Evolutionary conservation across 108 stramenopile species (phyloP).

Genomic region (Skeletonema tropicum): DNA sequence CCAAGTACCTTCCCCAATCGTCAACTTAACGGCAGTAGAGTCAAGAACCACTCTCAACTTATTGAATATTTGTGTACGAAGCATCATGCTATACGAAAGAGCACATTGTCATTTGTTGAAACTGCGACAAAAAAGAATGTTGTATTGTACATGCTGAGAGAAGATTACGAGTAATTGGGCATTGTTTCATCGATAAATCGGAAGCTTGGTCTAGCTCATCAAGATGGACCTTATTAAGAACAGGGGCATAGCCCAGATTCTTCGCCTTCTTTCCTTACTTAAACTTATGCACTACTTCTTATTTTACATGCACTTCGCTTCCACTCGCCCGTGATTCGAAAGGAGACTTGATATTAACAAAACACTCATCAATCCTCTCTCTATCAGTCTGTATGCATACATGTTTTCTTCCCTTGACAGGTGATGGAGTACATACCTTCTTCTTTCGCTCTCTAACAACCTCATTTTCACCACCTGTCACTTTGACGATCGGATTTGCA

Average conservation of each 20-base stretch:
- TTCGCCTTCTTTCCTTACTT: too few species aligned
- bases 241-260: too few species aligned
- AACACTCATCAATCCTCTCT: background rate
- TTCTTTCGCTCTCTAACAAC: slow-evolving; percentile 2
- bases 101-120: slow-evolving; percentile 51
- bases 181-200: background rate
- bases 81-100: slow-evolving; percentile 31
- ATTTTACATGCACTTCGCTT: background rate
- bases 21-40: slow-evolving; percentile 39
- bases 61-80: slow-evolving; percentile 56
- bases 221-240: too few species aligned
- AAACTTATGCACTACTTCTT: background rate
- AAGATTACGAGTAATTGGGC: slow-evolving; percentile 22
- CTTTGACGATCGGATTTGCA: background rate
- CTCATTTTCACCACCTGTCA: background rate
- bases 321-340: background rate
- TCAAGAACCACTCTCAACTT: slow-evolving; percentile 58
- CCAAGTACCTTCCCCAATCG: slow-evolving; percentile 73
- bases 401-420: background rate
- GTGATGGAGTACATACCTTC: background rate
- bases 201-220: too few species aligned
- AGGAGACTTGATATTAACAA: background rate
- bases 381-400: background rate
- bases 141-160: slow-evolving; percentile 60
- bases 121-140: slow-evolving; percentile 68